Base-by-base conservation (phyloP, 1,284 basidiomycete genomes). In the Ceratobasidium sp. region DNA sequence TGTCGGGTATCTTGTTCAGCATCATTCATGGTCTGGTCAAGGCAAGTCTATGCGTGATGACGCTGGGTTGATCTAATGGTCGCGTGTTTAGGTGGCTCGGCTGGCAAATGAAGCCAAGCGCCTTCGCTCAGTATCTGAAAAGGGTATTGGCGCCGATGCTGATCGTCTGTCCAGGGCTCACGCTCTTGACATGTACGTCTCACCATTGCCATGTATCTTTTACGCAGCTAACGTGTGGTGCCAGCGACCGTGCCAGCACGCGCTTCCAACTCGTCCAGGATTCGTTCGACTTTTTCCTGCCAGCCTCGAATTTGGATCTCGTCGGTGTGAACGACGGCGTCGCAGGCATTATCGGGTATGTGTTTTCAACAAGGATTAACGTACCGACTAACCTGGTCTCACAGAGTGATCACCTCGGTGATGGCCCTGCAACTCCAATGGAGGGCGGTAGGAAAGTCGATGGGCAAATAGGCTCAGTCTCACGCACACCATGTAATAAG, bases 291-390 rank as follows among this genome's bases (percentile, higher is more conserved):
- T 79, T 95, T 73, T 93, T 92, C 87, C 87, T 96, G 76, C 97
- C 96, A 12, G 92, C 94, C 12, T 90, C 91, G 50, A 90, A 86
- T 72, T 84, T 95, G 52, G 93, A 90, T 53, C 82, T 93, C 71
- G 84, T 91, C 73, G 85, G 87, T 74, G 77, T 97, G 73, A 95
- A 92, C 77, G 96, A 99, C 72, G 96, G 96, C 50, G 77, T 87
- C 20, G 80, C 96, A 38, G 95, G 95, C 70, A 81, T 91, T 69
- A 85, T 92, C 74, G 95, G 94, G 91, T 95, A 75, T 74, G 86
- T 80, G 12, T 22, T 38, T 31, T 17, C 54, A 54, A 34, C n/a
- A 31, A 25, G 20, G 12, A 53, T n/a, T 20, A 35, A 10, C 15
- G 7, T 22, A n/a, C 2, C 31, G 25, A 2, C 20, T 50, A 32